These are phyloP conservation scores for Primulina tabacum DNA, from an alignment of 257 asterid genomes.

Conservation along the genomic window DNA sequence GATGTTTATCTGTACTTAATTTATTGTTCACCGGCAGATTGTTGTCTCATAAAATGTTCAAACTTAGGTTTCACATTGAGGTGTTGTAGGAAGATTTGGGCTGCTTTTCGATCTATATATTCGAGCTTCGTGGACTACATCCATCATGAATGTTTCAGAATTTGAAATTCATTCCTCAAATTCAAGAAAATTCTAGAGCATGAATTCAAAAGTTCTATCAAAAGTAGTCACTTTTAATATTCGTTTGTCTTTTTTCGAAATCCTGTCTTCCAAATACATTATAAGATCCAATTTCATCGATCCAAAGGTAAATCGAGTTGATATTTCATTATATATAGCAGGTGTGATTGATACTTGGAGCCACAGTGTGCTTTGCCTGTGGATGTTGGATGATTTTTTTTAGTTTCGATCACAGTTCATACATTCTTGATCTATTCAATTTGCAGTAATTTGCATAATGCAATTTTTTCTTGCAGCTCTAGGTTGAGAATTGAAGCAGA, in stretches of 20 bases:
- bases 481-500: constrained; percentile 19
- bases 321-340: background rate
- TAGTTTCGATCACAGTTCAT: background rate
- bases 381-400: background rate
- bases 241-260: background rate
- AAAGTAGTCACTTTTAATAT: background rate
- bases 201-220: background rate
- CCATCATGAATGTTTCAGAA: background rate
- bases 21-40: background rate
- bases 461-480: constrained; percentile 15
- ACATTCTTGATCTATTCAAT: background rate
- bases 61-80: background rate
- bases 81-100: background rate
- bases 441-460: background rate
- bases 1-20: background rate
- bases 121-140: background rate
- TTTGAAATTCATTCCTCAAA: background rate
- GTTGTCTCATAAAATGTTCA: background rate
- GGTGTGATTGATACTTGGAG: background rate
- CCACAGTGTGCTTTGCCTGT: background rate
- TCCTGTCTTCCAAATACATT: background rate
- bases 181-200: background rate
- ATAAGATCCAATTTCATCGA: background rate
- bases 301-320: background rate
- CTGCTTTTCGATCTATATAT: background rate